These are phyloP conservation scores for Xylaria longipes DNA, from an alignment of 495 filamentous ascomycete species.

Conservation along the genomic window DNA sequence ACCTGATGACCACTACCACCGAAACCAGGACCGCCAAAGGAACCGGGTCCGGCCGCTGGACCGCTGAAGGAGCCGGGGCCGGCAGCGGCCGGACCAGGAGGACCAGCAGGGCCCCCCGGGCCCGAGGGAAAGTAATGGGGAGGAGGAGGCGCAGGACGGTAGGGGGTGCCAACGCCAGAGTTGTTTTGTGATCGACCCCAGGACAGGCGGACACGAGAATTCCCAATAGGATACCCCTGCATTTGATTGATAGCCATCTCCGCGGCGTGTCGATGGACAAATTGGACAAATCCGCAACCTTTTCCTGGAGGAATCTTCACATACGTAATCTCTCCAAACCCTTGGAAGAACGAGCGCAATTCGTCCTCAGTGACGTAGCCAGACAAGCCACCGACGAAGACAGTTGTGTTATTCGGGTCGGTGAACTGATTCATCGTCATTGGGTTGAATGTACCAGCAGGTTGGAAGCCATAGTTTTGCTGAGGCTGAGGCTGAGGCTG, in stretches of 20 bases:
- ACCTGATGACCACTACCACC: slow-evolving; percentile 29
- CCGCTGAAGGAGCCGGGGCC: slow-evolving; percentile 29
- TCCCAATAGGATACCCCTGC: slow-evolving; percentile 99
- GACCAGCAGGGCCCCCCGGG: slow-evolving; percentile 65
- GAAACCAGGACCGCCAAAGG: slow-evolving; percentile 29
- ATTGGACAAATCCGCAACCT: slow-evolving; percentile 98
- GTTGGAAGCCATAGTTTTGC: slow-evolving; percentile 63
- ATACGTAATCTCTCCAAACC: slow-evolving; percentile 99
- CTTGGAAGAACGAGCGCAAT: slow-evolving; percentile 99
- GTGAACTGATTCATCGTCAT: slow-evolving; percentile 98
- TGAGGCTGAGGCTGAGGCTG: slow-evolving; percentile 45
- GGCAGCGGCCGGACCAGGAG: slow-evolving; percentile 37
- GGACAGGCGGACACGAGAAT: slow-evolving; percentile 94
- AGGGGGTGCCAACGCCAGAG: slow-evolving; percentile 96
- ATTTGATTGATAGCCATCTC: slow-evolving; percentile 99
- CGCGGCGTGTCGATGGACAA: slow-evolving; percentile 97
- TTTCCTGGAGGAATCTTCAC: slow-evolving; percentile 99
- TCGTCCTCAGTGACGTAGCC: slow-evolving; percentile 99
- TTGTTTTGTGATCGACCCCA: slow-evolving; percentile 99
- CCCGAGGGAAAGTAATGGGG: slow-evolving; percentile 85
- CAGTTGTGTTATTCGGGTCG: slow-evolving; percentile 99
- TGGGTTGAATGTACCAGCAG: slow-evolving; percentile 49
- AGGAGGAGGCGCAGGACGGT: slow-evolving; percentile 92
- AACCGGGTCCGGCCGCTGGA: slow-evolving; percentile 33
- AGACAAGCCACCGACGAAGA: slow-evolving; percentile 96